These are phyloP conservation scores for Torulaspora quercuum DNA, from an alignment of 805 yeast genomes.

Conservation along the genomic window DNA sequence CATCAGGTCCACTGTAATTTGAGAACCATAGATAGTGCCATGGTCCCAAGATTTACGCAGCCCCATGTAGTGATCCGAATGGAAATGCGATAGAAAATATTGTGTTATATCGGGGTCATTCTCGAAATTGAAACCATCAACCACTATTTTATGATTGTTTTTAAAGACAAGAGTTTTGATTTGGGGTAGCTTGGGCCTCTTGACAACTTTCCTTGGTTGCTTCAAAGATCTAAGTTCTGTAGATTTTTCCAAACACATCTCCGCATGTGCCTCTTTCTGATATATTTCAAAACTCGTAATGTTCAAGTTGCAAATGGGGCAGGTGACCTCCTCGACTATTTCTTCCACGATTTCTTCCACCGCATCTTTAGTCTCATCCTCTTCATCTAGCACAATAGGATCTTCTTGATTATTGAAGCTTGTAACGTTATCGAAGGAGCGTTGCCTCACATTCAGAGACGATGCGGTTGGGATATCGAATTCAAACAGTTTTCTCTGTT, in stretches of 20 bases:
- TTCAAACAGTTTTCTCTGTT: conserved; percentile 28
- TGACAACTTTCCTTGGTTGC: conserved; percentile 1
- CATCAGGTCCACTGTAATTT: conserved; percentile 60
- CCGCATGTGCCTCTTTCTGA: conserved; percentile 53
- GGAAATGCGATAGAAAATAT: conserved; percentile 79
- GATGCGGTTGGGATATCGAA: conserved; percentile 27
- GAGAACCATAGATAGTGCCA: conserved; percentile 70
- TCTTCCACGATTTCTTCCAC: conserved; percentile 13
- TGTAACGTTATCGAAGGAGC: conserved; percentile 5
- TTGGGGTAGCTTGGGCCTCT: conserved; percentile 45
- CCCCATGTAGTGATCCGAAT: conserved; percentile 93
- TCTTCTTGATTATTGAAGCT: conserved; percentile 8
- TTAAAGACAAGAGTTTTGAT: conserved; percentile 51
- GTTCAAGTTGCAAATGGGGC: conserved; percentile 52
- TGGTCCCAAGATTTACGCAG: conserved; percentile 70
- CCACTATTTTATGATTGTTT: conserved; percentile 42
- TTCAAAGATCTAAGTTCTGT: conserved; percentile 7
- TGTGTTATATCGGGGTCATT: conserved; percentile 45
- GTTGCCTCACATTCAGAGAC: conserved; percentile 10
- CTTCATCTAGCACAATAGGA: conserved; percentile 16
- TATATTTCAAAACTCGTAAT: conserved; percentile 41
- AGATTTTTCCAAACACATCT: conserved; percentile 43
- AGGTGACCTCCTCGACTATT: conserved; percentile 26
- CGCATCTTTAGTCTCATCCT: conserved; percentile 10
- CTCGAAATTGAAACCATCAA: conserved; percentile 57